These are phyloP conservation scores for Vachellia pachyceras DNA, from an alignment of 306 rosid species.

Conservation along the genomic window DNA sequence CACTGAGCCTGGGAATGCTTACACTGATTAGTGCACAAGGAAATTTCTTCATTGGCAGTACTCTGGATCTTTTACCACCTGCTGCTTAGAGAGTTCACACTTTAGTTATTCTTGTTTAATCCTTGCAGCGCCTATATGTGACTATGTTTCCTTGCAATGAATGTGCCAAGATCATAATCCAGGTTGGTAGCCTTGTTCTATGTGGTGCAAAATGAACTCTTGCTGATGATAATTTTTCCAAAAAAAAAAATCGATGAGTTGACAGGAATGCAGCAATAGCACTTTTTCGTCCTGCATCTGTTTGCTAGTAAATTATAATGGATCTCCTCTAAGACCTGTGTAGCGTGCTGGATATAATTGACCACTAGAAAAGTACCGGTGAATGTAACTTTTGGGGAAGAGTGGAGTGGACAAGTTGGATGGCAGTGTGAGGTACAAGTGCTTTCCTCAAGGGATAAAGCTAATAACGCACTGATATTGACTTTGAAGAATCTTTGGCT, in stretches of 20 bases:
- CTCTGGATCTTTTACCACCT: conserved; percentile 4
- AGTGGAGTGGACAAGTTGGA: background rate
- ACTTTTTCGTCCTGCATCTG: conserved; percentile 3
- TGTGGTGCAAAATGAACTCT: conserved; percentile 8
- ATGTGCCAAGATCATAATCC: conserved; percentile 95
- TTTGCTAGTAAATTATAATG: conserved; percentile 11
- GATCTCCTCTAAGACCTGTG: background rate
- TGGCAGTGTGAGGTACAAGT: background rate
- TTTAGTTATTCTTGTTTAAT: conserved; percentile 22
- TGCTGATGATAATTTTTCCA: background rate
- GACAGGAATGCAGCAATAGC: conserved; percentile 10
- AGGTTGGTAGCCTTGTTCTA: conserved; percentile 56
- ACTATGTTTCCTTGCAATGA: conserved; percentile 99
- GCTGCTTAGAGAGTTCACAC: conserved; percentile 10
- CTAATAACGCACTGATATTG: background rate
- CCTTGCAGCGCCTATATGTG: conserved; percentile 81
- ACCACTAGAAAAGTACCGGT: background rate
- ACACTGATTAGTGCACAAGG: background rate
- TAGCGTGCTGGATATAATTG: conserved; percentile 5
- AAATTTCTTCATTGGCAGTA: conserved; percentile 4
- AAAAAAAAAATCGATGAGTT: background rate
- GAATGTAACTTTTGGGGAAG: background rate
- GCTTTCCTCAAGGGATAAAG: background rate
- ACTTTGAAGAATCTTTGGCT: conserved; percentile 1
- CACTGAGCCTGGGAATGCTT: background rate